Evolutionary conservation across 257 asterid species (phyloP).

Genomic region (Capsicum chinense): DNA sequence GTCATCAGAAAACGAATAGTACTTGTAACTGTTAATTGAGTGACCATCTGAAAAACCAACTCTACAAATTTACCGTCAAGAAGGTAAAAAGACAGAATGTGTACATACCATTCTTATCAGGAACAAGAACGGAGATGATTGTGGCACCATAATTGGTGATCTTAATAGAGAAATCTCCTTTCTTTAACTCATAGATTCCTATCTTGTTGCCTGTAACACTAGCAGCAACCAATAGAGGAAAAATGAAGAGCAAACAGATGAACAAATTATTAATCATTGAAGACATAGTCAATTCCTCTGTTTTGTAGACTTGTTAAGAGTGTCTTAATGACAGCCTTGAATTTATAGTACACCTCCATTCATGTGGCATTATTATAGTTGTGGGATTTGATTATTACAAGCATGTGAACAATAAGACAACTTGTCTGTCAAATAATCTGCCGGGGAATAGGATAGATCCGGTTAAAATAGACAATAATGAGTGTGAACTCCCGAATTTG

Average conservation of each 20-base stretch:
- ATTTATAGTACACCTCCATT: neutral
- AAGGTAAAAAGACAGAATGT: neutral
- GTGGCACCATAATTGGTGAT: slow-evolving; percentile 83
- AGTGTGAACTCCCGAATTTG: neutral
- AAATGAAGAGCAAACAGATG: slow-evolving; percentile 36
- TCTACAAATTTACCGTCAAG: neutral
- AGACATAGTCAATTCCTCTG: slow-evolving; percentile 30
- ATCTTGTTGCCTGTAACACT: neutral
- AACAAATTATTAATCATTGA: slow-evolving; percentile 29
- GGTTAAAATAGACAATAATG: neutral
- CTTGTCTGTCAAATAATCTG: neutral
- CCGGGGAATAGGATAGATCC: too few relatives aligned
- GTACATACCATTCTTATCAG: slow-evolving; percentile 70
- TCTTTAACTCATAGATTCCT: slow-evolving; percentile 36
- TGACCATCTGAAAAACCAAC: too few relatives aligned
- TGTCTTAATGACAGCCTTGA: neutral
- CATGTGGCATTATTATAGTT: neutral
- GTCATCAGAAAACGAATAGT: too few relatives aligned
- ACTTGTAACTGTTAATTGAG: too few relatives aligned
- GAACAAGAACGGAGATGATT: slow-evolving; percentile 71
- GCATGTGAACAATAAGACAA: slow-evolving; percentile 21
- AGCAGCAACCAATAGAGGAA: slow-evolving; percentile 15
- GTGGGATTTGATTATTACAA: neutral
- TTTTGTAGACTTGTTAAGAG: neutral
- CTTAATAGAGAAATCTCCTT: slow-evolving; percentile 61